Percentiles rank a stretch among this genome's conserved stretches.
These are phyloP conservation scores for Neonectria ditissima DNA, from an alignment of 2,329 filamentous ascomycete genomes.

Conservation along the genomic window DNA sequence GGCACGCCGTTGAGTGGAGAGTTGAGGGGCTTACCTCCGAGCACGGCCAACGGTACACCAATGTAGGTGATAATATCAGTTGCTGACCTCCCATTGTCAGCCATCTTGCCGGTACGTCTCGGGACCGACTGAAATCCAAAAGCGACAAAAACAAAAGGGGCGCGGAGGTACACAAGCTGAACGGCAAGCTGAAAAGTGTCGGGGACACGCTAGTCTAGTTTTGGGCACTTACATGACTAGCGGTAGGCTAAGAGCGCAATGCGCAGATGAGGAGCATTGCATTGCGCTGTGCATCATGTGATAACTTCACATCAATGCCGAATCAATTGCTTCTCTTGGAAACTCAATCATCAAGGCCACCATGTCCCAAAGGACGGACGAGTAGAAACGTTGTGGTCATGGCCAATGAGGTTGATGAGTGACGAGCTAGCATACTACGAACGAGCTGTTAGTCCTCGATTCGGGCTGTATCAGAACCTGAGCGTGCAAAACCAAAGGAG, in stretches of 20 bases:
- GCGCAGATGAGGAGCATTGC: too few relatives aligned
- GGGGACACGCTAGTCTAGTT: not conserved
- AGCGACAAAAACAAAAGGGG: slow-evolving; percentile 13
- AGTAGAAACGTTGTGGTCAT: not conserved
- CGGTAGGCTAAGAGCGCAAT: not conserved
- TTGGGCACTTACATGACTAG: not conserved
- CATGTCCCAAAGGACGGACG: not conserved
- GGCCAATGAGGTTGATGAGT: not conserved
- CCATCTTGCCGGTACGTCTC: slow-evolving; percentile 33
- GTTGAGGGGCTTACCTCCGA: slow-evolving; percentile 53
- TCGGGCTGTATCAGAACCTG: not conserved
- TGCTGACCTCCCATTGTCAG: slow-evolving; percentile 51
- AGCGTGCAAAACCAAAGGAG: not conserved
- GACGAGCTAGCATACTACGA: not conserved
- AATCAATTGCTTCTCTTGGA: not conserved
- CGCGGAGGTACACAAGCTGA: not conserved
- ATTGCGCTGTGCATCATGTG: not conserved
- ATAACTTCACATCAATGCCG: not conserved
- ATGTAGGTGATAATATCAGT: slow-evolving; percentile 68
- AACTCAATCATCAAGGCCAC: not conserved
- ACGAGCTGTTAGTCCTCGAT: not conserved
- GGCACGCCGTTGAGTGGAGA: not conserved
- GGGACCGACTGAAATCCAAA: not conserved
- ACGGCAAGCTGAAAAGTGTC: not conserved
- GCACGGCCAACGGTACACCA: slow-evolving; percentile 68